Evolutionary conservation across 169 alveolate species (phyloP), one percentile per base, ranked within the genome.

Genomic region (Plasmodium gonderi): DNA sequence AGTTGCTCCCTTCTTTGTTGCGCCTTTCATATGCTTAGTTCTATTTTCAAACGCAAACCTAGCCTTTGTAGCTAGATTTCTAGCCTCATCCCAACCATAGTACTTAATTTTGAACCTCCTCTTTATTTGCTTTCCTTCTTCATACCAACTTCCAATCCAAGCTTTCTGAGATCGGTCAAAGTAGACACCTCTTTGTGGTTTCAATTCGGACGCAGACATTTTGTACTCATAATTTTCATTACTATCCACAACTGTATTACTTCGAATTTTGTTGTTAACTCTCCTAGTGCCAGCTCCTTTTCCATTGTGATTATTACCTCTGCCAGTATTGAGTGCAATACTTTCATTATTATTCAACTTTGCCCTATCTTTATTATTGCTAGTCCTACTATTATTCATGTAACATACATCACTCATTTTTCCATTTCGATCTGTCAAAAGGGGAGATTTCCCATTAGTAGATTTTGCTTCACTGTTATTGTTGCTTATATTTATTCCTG

Each of bases 61-160:
- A 33, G 94, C 94, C 44, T 90, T 78, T 9, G 90, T 90, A 3
- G 94, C 94, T 40, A 90, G 40, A 44, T 67, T 67, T 9, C 77
- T 78, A 23, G 94, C 94, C n/a, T 90, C 91, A 45, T 90, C 94
- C 94, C 94, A 90, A 23, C 94, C 94, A 38, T 90, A 90, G 51
- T 77, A 90, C 26, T 78, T 76, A n/a, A 90, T 78, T 45, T 90
- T 90, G 42, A 90, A 90, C 12, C 94, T 17, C 23, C 81, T 77
- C 26, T 90, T 90, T 9, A 90, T 90, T 78, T 90, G 94, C 51
- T 90, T 90, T 0, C 94, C 94, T 33, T 90, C 94, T 51, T 90
- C 94, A 65, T 90, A 90, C 94, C 94, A 90, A 9, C 94, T 90
- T 1, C 94, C 94, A 14, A 90, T 90, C 94, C 94, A 90, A 17